Evolutionary conservation across 257 asterid species (phyloP).

Genomic region (Solanum virginianum): DNA sequence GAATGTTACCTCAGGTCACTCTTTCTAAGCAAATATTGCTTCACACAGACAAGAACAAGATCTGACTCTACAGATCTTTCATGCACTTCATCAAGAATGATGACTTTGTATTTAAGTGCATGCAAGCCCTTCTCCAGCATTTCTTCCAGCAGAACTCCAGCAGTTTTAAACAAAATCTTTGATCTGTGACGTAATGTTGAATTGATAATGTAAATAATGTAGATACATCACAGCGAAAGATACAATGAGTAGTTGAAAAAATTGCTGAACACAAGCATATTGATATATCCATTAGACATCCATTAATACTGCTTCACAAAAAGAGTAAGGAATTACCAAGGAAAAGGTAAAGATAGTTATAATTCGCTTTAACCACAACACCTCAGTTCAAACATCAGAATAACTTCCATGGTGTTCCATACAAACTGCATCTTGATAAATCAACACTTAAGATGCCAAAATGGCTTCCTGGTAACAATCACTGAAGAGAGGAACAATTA

Average conservation of each 20-base stretch:
- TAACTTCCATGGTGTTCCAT: neutral
- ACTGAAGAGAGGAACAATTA: neutral
- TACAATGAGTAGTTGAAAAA: neutral
- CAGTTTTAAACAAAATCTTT: constrained; percentile 89
- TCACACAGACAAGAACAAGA: constrained; percentile 87
- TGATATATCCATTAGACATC: neutral
- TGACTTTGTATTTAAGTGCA: constrained; percentile 86
- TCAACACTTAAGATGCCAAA: neutral
- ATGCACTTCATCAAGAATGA: constrained; percentile 94
- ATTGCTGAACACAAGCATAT: neutral
- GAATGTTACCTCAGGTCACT: constrained; percentile 48
- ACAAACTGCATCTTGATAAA: neutral
- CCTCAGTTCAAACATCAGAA: neutral
- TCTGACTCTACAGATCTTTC: constrained; percentile 99
- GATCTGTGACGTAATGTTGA: constrained; percentile 38
- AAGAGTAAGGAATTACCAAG: neutral
- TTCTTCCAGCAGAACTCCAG: constrained; percentile 97
- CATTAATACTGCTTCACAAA: neutral
- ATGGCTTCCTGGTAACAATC: neutral
- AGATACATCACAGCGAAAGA: neutral
- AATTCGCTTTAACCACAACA: neutral
- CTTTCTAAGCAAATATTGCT: constrained; percentile 71
- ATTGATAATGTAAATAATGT: neutral
- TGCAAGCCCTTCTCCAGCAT: constrained; percentile 84
- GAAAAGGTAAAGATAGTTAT: neutral